Percentiles rank a stretch among this genome's conserved stretches.
phyloP scores from a whole-genome alignment of 176 grass and related monocot species.

The Avena sativa region DNA sequence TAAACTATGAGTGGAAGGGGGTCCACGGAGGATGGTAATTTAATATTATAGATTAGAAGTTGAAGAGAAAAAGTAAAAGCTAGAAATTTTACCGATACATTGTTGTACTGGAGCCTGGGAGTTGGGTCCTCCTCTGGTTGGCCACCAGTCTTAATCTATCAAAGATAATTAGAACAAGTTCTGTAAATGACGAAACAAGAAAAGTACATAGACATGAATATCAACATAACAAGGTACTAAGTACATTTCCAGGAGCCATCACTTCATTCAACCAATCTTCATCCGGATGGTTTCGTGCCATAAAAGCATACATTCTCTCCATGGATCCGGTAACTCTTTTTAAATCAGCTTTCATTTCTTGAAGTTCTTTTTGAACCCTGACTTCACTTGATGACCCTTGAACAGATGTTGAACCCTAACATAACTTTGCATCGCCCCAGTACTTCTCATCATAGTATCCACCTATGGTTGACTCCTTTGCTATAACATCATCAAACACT shows the following conservation, averaged over 20 bases:
- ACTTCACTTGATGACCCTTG: not conserved
- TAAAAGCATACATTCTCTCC: not conserved
- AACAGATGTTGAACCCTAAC: not conserved
- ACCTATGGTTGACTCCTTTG: not conserved
- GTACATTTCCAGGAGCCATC: not conserved
- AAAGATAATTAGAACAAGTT: not conserved
- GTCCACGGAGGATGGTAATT: too few relatives aligned
- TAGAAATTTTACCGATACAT: too few relatives aligned
- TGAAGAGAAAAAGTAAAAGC: too few relatives aligned
- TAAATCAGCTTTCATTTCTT: not conserved
- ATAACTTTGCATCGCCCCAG: not conserved
- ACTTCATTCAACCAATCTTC: not conserved
- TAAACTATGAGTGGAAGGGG: too few relatives aligned
- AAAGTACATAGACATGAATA: not conserved
- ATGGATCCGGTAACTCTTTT: not conserved
- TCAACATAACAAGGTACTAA: not conserved
- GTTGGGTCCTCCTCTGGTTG: not conserved
- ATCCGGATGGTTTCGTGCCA: not conserved
- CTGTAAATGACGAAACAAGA: not conserved
- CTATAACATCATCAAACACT: not conserved
- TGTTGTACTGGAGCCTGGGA: not conserved
- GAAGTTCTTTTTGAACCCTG: not conserved
- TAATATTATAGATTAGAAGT: too few relatives aligned
- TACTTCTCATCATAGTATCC: not conserved
- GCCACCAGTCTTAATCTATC: not conserved